These are phyloP conservation scores for Myxozyma udenii DNA, from an alignment of 805 yeast genomes.

Conservation along the genomic window DNA sequence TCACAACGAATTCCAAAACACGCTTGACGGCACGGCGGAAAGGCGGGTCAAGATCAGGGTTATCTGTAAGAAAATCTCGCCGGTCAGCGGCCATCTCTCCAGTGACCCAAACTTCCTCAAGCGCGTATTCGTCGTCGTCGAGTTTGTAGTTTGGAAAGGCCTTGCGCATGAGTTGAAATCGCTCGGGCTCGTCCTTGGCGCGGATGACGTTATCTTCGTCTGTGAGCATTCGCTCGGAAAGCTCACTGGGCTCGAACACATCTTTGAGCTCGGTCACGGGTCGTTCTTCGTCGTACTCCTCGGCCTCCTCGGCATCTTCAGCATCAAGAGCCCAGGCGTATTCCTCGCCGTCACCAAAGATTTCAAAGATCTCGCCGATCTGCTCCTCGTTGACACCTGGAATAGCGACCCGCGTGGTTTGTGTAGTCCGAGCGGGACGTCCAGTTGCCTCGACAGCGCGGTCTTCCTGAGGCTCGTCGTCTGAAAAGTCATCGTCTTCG, in stretches of 20 bases:
- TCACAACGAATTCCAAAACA: conserved; percentile 68
- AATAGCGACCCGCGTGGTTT: conserved; percentile 31
- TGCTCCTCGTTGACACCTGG: conserved; percentile 78
- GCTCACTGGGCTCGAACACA: conserved; percentile 91
- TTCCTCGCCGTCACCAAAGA: conserved; percentile 95
- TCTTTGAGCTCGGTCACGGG: conserved; percentile 54
- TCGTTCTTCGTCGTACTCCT: conserved; percentile 37
- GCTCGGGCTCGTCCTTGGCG: conserved; percentile 84
- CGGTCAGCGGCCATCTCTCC: conserved; percentile 60
- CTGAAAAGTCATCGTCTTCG: conserved; percentile 94
- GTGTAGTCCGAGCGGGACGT: conserved; percentile 1
- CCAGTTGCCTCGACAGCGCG: conserved; percentile 4
- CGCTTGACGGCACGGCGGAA: conserved; percentile 67
- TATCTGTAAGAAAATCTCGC: conserved; percentile 42
- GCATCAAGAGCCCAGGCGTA: conserved; percentile 98
- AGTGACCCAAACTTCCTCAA: conserved; percentile 81
- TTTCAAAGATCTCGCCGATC: conserved; percentile 87
- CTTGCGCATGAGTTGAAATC: conserved; percentile 75
- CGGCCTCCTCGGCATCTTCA: conserved; percentile 59
- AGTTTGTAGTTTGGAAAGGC: conserved; percentile 62
- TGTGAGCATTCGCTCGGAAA: conserved; percentile 85
- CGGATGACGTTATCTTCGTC: conserved; percentile 88
- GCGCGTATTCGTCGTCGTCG: conserved; percentile 61
- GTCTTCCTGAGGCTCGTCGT: conserved; percentile 55
- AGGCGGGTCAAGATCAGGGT: conserved; percentile 39